Base-by-base conservation (phyloP, 1,284 basidiomycete species). In the Pisolithus thermaeus region DNA sequence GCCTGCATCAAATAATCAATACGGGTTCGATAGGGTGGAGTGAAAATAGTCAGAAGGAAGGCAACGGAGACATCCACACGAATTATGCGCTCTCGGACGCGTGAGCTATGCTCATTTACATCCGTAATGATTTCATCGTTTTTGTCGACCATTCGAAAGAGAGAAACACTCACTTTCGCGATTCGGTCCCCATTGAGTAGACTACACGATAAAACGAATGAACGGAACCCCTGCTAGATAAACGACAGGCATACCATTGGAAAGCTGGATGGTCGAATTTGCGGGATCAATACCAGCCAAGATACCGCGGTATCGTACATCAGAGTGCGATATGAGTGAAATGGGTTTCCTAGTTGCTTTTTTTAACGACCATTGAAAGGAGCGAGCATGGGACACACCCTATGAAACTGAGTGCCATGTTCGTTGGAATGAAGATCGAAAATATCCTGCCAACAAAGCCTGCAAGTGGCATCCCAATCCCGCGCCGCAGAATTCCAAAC, bases 251-350 rank as follows among this genome's bases (percentile, higher is more conserved):
- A 40, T 58, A 90, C 89, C 90, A 78, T 91, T 90, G 43, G 88
- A 89, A 40, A 93, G 78, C 63, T 92, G 87, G 57, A 94, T 91
- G 6, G 91, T 92, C 14, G 89, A 90, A 51, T 85, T 83, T 51
- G 73, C 79, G 30, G 88, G 85, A 70, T 93, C 88, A 64, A 93
- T 92, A 30, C 87, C 87, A 50, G 87, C 87, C 43, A 94, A 76
- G 54, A 90, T 90, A 56, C 90, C 90, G 58, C 89, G 81, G 73
- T 94, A 94, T 51, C 91, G 85, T 59, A 93, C 89, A 78, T 92
- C 90, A 51, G 90, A 92, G 66, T 90, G 88, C 55, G 91, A 92
- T 65, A 91, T 87, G 65, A 94, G 83, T 58, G 88, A 90, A 59
- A 94, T 93, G n/a, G 85, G 79, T 76, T 90, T 90, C 67, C 87